Base-by-base conservation (phyloP, 768 basidiomycete species). In the Steccherinum ochraceum region DNA sequence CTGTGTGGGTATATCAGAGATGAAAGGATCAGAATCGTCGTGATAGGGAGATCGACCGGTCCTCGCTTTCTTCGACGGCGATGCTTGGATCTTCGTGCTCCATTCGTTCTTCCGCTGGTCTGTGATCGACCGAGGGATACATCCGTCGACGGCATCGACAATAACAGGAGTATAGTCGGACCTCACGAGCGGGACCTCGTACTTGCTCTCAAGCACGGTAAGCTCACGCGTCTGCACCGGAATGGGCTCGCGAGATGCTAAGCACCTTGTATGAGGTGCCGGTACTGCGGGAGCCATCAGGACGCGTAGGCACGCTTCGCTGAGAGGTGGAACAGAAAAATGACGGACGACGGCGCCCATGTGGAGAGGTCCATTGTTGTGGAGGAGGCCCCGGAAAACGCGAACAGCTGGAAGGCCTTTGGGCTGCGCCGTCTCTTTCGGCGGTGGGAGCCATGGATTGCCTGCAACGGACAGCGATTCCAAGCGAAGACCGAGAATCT, bases 371-470 rank as follows among this genome's bases (percentile, higher is more conserved):
- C 39, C 12, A 12, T 7, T 18, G 19, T n/a, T n/a, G n/a, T n/a
- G n/a, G n/a, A n/a, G n/a, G n/a, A n/a, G n/a, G n/a, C n/a, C n/a
- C n/a, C n/a, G n/a, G n/a, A n/a, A n/a, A n/a, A n/a, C n/a, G n/a
- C n/a, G n/a, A n/a, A n/a, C n/a, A n/a, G n/a, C n/a, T n/a, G n/a
- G n/a, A n/a, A n/a, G n/a, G n/a, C n/a, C n/a, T n/a, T n/a, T n/a
- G n/a, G n/a, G n/a, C n/a, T n/a, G n/a, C n/a, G n/a, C n/a, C n/a
- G n/a, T n/a, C n/a, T n/a, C n/a, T 48, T 39, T 12, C n/a, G 69
- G 52, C 4, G 69, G 70, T 11, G 64, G 65, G 3, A 79, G 53
- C 64, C 86, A 89, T 0, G 77, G 84, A 55, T 90, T 89, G 0
- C 80, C 81, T 35, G 30, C 30, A 35, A 35, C 16, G 30, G 30